These are phyloP conservation scores for Striga hermonthica DNA, from an alignment of 305 asterid genomes.

Conservation along the genomic window DNA sequence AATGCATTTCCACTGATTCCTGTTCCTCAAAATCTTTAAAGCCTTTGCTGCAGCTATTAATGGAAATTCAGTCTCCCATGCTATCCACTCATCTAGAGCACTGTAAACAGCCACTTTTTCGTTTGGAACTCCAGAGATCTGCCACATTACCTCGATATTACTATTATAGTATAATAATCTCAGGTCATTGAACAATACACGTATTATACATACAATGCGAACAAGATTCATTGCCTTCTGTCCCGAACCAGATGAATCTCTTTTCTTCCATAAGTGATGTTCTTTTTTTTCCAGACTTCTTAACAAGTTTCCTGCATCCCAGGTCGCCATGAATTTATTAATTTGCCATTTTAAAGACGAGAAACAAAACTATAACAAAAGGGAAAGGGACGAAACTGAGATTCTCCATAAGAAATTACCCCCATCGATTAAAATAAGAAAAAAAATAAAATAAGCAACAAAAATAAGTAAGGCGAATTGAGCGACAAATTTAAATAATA, in stretches of 20 bases:
- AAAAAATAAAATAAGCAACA: neutral
- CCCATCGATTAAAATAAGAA: neutral
- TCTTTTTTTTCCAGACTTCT: constrained; percentile 57
- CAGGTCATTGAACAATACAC: too few species aligned
- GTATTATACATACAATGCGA: constrained; percentile 44
- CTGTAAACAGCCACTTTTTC: constrained; percentile 81
- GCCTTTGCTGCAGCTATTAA: constrained; percentile 87
- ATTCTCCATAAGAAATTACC: too few species aligned
- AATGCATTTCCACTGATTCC: constrained; percentile 67
- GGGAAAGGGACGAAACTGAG: too few species aligned
- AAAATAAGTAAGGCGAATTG: neutral
- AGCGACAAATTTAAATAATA: neutral
- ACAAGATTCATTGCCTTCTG: constrained; percentile 73
- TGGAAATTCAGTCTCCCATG: constrained; percentile 95
- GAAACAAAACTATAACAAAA: too few species aligned
- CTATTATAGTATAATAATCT: neutral
- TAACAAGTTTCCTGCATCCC: constrained; percentile 40
- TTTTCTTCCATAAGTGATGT: constrained; percentile 81
- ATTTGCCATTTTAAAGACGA: too few species aligned
- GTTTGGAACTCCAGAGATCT: constrained; percentile 77
- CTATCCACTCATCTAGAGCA: constrained; percentile 81
- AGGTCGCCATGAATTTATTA: constrained; percentile 12
- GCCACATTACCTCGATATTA: constrained; percentile 24
- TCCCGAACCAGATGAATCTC: constrained; percentile 82
- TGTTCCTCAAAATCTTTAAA: constrained; percentile 59